Conservation (phyloP, 129 eudicot species). For the sunflower (Helianthus annuus) region DNA sequence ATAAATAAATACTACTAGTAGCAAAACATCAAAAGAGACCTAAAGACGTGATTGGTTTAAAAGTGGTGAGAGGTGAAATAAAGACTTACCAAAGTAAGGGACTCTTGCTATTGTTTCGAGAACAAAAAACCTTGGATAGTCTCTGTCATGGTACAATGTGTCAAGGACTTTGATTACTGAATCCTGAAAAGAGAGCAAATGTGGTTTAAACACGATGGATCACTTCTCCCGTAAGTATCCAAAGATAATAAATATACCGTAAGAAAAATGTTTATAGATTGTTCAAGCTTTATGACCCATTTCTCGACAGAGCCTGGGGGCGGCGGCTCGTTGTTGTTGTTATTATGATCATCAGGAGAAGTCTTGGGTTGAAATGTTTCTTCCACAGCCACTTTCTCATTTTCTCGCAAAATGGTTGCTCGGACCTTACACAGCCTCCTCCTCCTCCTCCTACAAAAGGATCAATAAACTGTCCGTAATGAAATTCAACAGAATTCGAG, state of each 20-base stretch:
- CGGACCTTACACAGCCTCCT: conserved; percentile 44
- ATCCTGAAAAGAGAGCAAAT: conserved; percentile 46
- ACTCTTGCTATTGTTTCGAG: conserved; percentile 98
- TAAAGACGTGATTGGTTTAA: background rate
- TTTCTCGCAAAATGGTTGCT: conserved; percentile 40
- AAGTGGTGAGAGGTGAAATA: background rate
- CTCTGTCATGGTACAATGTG: conserved; percentile 78
- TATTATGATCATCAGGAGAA: conserved; percentile 42
- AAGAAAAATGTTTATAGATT: conserved; percentile 79
- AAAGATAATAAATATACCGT: conserved; percentile 25
- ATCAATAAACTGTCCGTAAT: too few relatives aligned
- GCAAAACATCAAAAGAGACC: background rate
- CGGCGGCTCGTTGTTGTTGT: conserved; percentile 1
- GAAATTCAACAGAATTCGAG: too few relatives aligned
- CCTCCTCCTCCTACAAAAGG: conserved; percentile 38
- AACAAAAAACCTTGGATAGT: conserved; percentile 91
- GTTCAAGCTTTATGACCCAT: conserved; percentile 74
- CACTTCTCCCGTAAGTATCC: too few relatives aligned
- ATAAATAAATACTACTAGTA: background rate
- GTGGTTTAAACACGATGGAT: too few relatives aligned
- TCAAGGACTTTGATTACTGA: conserved; percentile 93
- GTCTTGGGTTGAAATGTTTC: conserved; percentile 66
- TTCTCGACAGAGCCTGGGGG: conserved; percentile 50
- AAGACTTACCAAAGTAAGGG: conserved; percentile 88
- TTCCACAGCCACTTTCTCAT: conserved; percentile 67